Evolutionary conservation across 2,329 filamentous ascomycete species (phyloP).

Genomic region (Alternaria atra): DNA sequence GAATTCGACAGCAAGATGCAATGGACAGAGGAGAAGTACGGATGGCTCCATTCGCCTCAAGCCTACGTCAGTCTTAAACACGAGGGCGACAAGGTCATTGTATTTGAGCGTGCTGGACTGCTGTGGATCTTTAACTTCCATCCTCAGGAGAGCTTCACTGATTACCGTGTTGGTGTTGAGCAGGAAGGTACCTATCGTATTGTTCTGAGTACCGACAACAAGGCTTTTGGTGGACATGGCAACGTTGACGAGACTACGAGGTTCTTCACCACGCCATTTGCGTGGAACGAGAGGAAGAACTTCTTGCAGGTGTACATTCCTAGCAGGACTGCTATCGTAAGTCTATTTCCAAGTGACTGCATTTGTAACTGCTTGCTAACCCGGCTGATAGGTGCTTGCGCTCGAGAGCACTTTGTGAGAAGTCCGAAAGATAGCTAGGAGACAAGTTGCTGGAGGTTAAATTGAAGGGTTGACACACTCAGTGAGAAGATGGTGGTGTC

Average conservation of each 20-base stretch:
- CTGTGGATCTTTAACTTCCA: constrained; percentile 98
- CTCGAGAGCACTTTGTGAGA: constrained; percentile 41
- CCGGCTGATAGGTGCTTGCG: constrained; percentile 27
- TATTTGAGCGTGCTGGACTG: constrained; percentile 90
- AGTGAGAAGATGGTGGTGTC: not conserved
- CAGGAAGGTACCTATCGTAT: constrained; percentile 84
- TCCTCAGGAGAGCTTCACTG: constrained; percentile 81
- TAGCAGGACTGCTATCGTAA: constrained; percentile 79
- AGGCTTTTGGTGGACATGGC: constrained; percentile 79
- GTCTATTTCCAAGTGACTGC: not conserved
- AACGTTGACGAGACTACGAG: constrained; percentile 81
- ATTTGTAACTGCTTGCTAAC: not conserved
- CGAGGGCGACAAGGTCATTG: constrained; percentile 90
- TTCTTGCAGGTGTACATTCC: constrained; percentile 94
- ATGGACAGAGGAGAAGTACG: constrained; percentile 82
- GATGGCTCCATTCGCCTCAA: constrained; percentile 86
- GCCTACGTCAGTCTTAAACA: constrained; percentile 95
- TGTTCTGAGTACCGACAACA: constrained; percentile 81
- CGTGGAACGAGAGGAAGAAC: constrained; percentile 90
- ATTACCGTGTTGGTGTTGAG: constrained; percentile 92
- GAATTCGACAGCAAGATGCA: constrained; percentile 96
- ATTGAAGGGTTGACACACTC: not conserved
- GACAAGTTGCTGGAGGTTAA: not conserved
- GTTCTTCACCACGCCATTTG: constrained; percentile 90
- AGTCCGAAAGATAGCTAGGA: not conserved